Percentiles rank a stretch among this genome's conserved stretches.
Evolutionary conservation across 805 yeast species (phyloP).

Genomic region (Saturnispora ahearnii): DNA sequence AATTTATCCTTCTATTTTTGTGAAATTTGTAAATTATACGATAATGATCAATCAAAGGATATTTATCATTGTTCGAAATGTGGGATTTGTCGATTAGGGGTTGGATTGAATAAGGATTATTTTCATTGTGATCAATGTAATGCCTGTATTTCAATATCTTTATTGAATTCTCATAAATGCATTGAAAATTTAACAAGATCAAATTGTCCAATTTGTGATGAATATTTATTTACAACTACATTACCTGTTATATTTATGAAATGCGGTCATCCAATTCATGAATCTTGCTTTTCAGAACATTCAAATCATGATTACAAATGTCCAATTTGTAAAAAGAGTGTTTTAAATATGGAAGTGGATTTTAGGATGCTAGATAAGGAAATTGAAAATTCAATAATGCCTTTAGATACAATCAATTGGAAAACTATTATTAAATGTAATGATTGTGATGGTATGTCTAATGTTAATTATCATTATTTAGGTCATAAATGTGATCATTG

Average conservation of each 20-base stretch:
- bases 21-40: slow-evolving; percentile 68
- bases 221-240: slow-evolving; percentile 77
- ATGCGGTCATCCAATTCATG: slow-evolving; percentile 93
- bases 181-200: slow-evolving; percentile 83
- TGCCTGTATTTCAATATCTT: slow-evolving; percentile 75
- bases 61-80: slow-evolving; percentile 91
- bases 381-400: slow-evolving; percentile 65
- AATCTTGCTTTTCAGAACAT: slow-evolving; percentile 70
- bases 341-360: slow-evolving; percentile 80
- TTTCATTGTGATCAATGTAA: slow-evolving; percentile 88
- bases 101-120: slow-evolving; percentile 80
- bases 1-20: slow-evolving; percentile 74
- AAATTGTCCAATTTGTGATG: slow-evolving; percentile 89
- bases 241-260: slow-evolving; percentile 82
- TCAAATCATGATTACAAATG: slow-evolving; percentile 82
- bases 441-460: slow-evolving; percentile 80
- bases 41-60: slow-evolving; percentile 66
- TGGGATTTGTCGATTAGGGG: slow-evolving; percentile 86
- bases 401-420: slow-evolving; percentile 74
- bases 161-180: slow-evolving; percentile 72
- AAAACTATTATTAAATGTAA: slow-evolving; percentile 66
- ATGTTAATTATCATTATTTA: slow-evolving; percentile 67
- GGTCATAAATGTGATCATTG: slow-evolving; percentile 87
- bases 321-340: slow-evolving; percentile 80
- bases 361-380: slow-evolving; percentile 83